Evolutionary conservation across 163 green algal species (phyloP), one percentile per base, ranked within the genome.

Genomic region (Prototheca cutis): DNA sequence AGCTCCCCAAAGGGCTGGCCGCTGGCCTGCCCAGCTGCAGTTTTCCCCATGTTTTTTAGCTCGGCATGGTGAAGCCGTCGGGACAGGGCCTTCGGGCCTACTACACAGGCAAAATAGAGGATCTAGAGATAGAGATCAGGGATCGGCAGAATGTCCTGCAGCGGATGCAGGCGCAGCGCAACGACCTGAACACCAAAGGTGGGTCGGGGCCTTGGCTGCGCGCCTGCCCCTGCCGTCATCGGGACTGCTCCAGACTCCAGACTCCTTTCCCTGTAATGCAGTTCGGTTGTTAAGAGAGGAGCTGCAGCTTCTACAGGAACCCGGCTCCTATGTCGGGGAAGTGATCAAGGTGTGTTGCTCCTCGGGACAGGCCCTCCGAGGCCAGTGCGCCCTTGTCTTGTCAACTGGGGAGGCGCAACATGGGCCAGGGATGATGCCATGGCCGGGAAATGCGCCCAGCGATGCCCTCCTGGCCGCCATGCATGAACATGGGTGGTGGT

Each of bases 171-270:
- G 93, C 93, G 7, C 93, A 98, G 77, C 72, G 93, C 1, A 99
- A 99, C 77, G 92, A 97, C 53, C 73, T 98, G 6, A 99, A 99
- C 67, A 84, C 82, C 5, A 93, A 94, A 87, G 90, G 90, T 94
- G 66, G n/a, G n/a, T n/a, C 2, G 58, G 30, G 23, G 24, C 6
- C 28, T 21, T 4, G 4, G 56, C 10, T 45, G 36, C 10, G 36
- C 10, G 36, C 13, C 36, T 45, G 36, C 36, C 10, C 36, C 13
- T 45, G 36, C 36, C 15, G n/a, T 39, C 34, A 21, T n/a, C 7
- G 32, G 40, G 47, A n/a, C n/a, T n/a, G n/a, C n/a, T n/a, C n/a
- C n/a, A n/a, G n/a, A n/a, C n/a, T n/a, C n/a, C n/a, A n/a, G n/a
- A n/a, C n/a, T n/a, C n/a, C n/a, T n/a, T n/a, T n/a, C n/a, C n/a